Evolutionary conservation across 768 basidiomycete species (phyloP), one percentile per base, ranked within the genome.

Genomic region (Grammothele lineata): DNA sequence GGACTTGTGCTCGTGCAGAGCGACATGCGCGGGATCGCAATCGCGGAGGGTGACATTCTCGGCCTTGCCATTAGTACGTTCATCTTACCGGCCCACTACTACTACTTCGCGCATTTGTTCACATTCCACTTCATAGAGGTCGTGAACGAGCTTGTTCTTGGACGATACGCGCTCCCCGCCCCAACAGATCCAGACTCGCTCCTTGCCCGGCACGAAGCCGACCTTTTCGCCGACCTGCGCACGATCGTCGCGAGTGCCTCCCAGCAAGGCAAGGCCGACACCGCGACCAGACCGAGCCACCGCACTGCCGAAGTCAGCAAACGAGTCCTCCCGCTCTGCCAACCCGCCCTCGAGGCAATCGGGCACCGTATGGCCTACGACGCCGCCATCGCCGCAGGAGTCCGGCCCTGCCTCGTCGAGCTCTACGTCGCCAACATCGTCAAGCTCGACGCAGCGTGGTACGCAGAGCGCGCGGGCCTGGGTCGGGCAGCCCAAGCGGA

Each of bases 341-440:
- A 77, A 41, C 47, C 50, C 11, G 69, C 76, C 5, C 60, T 84
- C 43, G 75, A 80, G 64, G 75, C 81, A n/a, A 76, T 84, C 34
- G 82, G 83, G 3, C 78, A 83, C 56, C 75, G 80, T 14, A 66
- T 80, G 34, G 78, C 81, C 2, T 81, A 82, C 57, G 75, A 78
- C 5, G 75, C 76, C 15, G 47, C 73, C 36, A 63, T 65, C 26
- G 65, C 67, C 11, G 68, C 66, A 3, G 57, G 82, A 23, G 73
- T 75, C 2, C 63, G 67, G 53, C 67, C 70, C 15, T 14, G 8
- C 8, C 68, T 85, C 23, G 64, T 83, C 25, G 77, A 81, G 45
- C 58, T 83, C 7, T 84, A 78, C 58, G 78, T 76, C 56, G 72
- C 70, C 43, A 69, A 72, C 5, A 70, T 74, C 30, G 71, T 82